phyloP scores from a whole-genome alignment of 2,329 filamentous ascomycete species.

The Beauveria pseudobassiana region DNA sequence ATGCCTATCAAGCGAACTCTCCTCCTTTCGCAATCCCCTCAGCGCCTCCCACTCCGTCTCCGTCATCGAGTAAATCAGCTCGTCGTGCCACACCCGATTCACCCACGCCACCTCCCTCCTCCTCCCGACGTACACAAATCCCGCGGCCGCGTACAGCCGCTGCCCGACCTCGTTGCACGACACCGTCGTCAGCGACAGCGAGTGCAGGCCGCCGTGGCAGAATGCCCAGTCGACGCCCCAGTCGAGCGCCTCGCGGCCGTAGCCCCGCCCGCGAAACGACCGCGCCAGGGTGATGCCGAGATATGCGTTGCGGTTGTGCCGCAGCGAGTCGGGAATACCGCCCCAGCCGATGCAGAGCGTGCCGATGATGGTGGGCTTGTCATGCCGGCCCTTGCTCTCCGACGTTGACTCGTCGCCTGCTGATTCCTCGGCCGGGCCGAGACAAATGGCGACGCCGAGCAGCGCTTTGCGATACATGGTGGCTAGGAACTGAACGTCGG shows the following conservation, averaged over 20 bases:
- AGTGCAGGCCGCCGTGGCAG: constrained; percentile 7
- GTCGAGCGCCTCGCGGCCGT: constrained; percentile 12
- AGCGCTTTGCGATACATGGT: constrained; percentile 13
- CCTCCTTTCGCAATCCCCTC: not conserved
- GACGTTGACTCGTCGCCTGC: not conserved
- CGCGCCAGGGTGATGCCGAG: constrained; percentile 9
- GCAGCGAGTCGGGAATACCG: constrained; percentile 7
- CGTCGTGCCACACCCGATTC: constrained; percentile 9
- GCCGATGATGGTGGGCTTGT: constrained; percentile 16
- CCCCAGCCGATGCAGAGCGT: constrained; percentile 11
- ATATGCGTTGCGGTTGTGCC: constrained; percentile 12
- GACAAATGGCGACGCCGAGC: constrained; percentile 17
- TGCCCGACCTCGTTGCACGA: constrained; percentile 7
- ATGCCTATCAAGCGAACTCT: not conserved
- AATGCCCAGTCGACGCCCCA: constrained; percentile 13
- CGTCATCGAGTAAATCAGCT: constrained; percentile 11
- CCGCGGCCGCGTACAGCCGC: constrained; percentile 2
- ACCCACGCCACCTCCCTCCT: constrained; percentile 8
- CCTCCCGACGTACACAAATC: not conserved
- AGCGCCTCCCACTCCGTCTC: constrained; percentile 11
- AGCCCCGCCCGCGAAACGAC: constrained; percentile 4
- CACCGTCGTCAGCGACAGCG: constrained; percentile 5
- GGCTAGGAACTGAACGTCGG: constrained; percentile 13
- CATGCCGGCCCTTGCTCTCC: not conserved
- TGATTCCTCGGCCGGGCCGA: constrained; percentile 9